Evolutionary conservation across 1,139 yeast genomes (phyloP).

Genomic region (Kodamaea anthophila): DNA sequence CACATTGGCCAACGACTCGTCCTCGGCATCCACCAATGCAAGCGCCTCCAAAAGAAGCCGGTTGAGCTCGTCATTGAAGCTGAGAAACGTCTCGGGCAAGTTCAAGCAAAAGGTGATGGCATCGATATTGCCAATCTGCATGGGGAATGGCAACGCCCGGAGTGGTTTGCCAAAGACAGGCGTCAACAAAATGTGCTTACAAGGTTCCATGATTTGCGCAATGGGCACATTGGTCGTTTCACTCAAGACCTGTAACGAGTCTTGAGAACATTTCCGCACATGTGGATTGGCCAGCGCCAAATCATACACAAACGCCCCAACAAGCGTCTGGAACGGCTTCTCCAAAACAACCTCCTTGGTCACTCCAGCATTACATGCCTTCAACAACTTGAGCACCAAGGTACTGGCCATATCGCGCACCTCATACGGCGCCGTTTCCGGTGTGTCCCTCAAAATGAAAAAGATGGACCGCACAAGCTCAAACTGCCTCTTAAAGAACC

Average conservation of each 20-base stretch:
- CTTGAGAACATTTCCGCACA: constrained; percentile 79
- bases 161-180: constrained; percentile 97
- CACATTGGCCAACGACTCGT: constrained; percentile 84
- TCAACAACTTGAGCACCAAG: constrained; percentile 57
- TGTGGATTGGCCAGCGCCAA: constrained; percentile 80
- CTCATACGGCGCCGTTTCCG: constrained; percentile 78
- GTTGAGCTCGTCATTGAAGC: constrained; percentile 82
- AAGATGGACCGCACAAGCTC: constrained; percentile 83
- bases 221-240: constrained; percentile 65
- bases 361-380: constrained; percentile 56
- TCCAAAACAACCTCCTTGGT: constrained; percentile 56
- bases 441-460: constrained; percentile 86
- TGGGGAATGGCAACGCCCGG: constrained; percentile 93
- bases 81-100: constrained; percentile 73
- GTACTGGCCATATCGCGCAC: constrained; percentile 68
- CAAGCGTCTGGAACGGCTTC: constrained; percentile 76
- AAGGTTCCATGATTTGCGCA: constrained; percentile 72
- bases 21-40: constrained; percentile 96
- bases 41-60: constrained; percentile 83
- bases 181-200: constrained; percentile 72
- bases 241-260: constrained; percentile 61
- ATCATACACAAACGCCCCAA: constrained; percentile 86
- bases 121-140: constrained; percentile 98
- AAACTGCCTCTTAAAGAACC: constrained; percentile 74
- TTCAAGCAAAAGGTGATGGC: constrained; percentile 88